Conservation (phyloP, 257 asterid species). For the Ilex aquifolium region DNA sequence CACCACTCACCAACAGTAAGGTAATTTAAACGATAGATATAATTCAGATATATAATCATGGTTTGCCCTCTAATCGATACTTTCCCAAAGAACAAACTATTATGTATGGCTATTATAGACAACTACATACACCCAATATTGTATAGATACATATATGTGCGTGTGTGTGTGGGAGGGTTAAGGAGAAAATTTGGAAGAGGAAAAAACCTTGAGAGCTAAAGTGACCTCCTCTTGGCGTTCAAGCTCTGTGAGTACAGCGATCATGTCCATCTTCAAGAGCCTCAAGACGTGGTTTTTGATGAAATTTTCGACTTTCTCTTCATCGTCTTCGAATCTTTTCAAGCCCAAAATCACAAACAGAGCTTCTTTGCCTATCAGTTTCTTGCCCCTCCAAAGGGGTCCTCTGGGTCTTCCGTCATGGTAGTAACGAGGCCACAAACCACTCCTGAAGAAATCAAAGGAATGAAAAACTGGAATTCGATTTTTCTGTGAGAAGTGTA, state of each 20-base stretch:
- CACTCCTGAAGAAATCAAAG: not conserved
- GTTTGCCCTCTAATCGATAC: too few relatives aligned
- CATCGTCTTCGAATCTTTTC: conserved; percentile 65
- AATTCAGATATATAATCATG: too few relatives aligned
- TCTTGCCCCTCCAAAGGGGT: conserved; percentile 88
- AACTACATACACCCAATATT: too few relatives aligned
- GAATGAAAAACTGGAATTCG: not conserved
- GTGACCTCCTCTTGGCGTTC: conserved; percentile 92
- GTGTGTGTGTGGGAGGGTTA: too few relatives aligned
- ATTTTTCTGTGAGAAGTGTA: not conserved
- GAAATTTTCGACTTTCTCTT: conserved; percentile 61
- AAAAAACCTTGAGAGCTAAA: conserved; percentile 63
- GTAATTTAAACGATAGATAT: too few relatives aligned
- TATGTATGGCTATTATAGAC: too few relatives aligned
- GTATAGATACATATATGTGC: too few relatives aligned
- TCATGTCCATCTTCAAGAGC: conserved; percentile 84
- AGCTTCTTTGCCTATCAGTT: conserved; percentile 86
- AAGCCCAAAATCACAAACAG: conserved; percentile 63
- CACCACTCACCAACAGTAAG: too few relatives aligned
- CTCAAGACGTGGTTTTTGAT: conserved; percentile 68
- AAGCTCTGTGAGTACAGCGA: conserved; percentile 79
- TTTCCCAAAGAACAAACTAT: too few relatives aligned
- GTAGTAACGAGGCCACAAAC: conserved; percentile 13
- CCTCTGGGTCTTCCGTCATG: conserved; percentile 98
- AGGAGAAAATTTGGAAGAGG: too few relatives aligned